Percentiles rank a stretch among this genome's conserved stretches.
Evolutionary conservation across 2,329 filamentous ascomycete genomes (phyloP).

Genomic region (Aspergillus thermomutatus): DNA sequence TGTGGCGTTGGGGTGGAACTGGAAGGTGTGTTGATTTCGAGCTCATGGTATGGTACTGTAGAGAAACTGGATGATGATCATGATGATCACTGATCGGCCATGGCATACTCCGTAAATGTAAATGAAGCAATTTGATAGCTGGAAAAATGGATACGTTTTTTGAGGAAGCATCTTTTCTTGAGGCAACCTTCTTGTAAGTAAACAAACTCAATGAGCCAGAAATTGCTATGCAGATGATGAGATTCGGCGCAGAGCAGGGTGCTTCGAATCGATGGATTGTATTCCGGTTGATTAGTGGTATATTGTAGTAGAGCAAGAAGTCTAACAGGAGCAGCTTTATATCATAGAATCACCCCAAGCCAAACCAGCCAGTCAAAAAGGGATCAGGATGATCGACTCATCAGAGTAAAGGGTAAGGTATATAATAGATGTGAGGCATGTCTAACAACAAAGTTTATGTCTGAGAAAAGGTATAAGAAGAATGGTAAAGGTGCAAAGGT

Average conservation of each 20-base stretch:
- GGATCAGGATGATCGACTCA: not conserved
- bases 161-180: too few species aligned
- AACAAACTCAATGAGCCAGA: too few species aligned
- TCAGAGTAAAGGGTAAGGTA: not conserved
- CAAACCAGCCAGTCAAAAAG: not conserved
- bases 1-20: not conserved
- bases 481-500: conserved; percentile 5
- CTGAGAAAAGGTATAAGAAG: conserved; percentile 7
- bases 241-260: not conserved
- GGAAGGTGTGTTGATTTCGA: too few species aligned
- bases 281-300: not conserved
- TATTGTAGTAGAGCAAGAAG: not conserved
- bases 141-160: too few species aligned
- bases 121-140: too few species aligned
- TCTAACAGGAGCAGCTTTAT: not conserved
- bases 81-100: not conserved
- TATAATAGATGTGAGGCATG: not conserved
- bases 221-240: too few species aligned
- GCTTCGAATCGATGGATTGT: not conserved
- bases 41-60: too few species aligned
- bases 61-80: not conserved
- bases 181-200: too few species aligned
- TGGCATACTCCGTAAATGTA: too few species aligned
- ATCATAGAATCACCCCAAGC: not conserved
- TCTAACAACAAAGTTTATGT: conserved; percentile 6